These are phyloP conservation scores for Voacanga thouarsii DNA, from an alignment of 257 asterid species.

Conservation along the genomic window DNA sequence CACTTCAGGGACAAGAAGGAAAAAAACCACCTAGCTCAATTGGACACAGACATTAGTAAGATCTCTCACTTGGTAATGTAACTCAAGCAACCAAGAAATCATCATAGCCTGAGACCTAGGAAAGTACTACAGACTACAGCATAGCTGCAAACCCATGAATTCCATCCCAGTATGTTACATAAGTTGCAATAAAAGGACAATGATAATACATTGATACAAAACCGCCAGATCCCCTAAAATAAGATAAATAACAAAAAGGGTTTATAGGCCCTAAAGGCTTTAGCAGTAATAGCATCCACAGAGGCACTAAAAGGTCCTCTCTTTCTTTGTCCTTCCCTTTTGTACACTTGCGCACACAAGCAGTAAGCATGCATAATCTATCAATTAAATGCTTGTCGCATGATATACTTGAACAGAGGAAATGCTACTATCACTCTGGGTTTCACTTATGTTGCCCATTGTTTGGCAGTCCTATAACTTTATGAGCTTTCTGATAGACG, in stretches of 20 bases:
- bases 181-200: background rate
- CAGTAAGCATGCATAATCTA: background rate
- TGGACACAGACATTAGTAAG: background rate
- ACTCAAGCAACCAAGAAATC: background rate
- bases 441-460: background rate
- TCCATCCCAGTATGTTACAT: background rate
- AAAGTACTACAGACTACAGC: background rate
- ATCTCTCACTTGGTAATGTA: background rate
- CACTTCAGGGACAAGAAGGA: constrained; percentile 2
- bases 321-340: background rate
- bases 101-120: background rate
- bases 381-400: background rate
- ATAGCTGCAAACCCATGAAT: background rate
- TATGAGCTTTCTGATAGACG: background rate
- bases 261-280: background rate
- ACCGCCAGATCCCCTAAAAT: constrained; percentile 1
- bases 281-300: background rate
- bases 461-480: too few species aligned
- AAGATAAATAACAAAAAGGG: background rate
- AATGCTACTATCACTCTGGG: background rate
- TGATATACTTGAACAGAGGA: background rate
- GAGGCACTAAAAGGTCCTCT: background rate
- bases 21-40: background rate
- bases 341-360: background rate
- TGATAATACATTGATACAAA: background rate